Conservation (phyloP, 169 alveolate species). For the Perkinsus olseni region DNA sequence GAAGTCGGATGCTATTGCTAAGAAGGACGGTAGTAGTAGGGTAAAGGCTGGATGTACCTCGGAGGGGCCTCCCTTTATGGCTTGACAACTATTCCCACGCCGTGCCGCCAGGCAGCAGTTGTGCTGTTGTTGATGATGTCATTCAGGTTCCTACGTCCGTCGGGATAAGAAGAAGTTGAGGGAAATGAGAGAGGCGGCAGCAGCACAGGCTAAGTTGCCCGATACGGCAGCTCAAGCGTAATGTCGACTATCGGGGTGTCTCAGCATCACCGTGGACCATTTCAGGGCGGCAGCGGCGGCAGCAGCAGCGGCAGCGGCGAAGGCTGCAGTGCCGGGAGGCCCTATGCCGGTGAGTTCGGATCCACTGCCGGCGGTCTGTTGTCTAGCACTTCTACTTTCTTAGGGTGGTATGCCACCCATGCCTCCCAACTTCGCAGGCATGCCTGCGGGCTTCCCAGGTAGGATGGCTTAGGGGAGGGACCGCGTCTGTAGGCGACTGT, state of each 20-base stretch:
- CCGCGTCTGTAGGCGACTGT: neutral
- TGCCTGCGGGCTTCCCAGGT: neutral
- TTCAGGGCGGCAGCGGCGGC: neutral
- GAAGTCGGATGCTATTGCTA: conserved; percentile 23
- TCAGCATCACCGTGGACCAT: neutral
- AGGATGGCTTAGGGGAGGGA: neutral
- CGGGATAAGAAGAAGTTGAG: neutral
- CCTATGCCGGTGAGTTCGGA: neutral
- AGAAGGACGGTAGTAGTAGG: conserved; percentile 21
- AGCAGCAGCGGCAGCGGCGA: conserved; percentile 1
- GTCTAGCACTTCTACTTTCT: neutral
- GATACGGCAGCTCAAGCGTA: neutral
- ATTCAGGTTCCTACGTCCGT: neutral
- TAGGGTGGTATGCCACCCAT: neutral
- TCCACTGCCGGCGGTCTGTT: neutral
- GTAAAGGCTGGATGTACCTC: no score
- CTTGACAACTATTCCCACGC: no score
- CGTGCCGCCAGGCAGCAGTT: no score
- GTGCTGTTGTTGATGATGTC: neutral
- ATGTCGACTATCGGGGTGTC: neutral
- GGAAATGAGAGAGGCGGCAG: neutral
- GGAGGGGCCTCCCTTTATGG: no score
- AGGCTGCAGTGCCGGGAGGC: neutral
- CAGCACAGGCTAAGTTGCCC: neutral
- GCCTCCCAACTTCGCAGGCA: neutral